Conservation (phyloP, 352 stramenopile genomes). For the Saprolegnia diclina region DNA sequence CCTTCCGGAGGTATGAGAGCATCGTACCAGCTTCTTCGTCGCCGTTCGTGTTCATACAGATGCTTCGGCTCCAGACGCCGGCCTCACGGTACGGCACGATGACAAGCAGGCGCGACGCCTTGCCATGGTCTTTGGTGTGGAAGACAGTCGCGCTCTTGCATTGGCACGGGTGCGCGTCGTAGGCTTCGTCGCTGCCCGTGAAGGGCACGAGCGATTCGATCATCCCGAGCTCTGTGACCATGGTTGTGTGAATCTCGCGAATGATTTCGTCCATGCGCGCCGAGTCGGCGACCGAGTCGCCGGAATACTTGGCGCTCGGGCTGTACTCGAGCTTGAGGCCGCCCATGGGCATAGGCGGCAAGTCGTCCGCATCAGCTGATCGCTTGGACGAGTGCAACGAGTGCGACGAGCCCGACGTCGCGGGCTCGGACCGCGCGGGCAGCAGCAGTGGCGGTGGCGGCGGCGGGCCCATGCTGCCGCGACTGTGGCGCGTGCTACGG, state of each 20-base stretch:
- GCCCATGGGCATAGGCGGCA: conserved; percentile 20
- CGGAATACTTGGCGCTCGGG: conserved; percentile 15
- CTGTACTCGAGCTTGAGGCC: conserved; percentile 24
- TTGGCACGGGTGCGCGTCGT: conserved; percentile 24
- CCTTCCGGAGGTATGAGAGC: conserved; percentile 75
- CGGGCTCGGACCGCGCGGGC: conserved; percentile 4
- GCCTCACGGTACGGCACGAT: conserved; percentile 81
- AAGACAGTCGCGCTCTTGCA: conserved; percentile 25
- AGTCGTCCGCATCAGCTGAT: neutral
- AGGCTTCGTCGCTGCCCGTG: conserved; percentile 10
- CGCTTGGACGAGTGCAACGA: neutral
- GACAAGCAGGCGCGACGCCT: conserved; percentile 43
- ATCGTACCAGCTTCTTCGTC: conserved; percentile 66
- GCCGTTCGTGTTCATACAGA: conserved; percentile 63
- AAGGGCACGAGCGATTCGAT: conserved; percentile 27
- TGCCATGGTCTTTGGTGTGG: conserved; percentile 21
- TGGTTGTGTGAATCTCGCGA: conserved; percentile 5
- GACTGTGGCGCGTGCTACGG: conserved; percentile 1
- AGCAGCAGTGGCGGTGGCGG: conserved; percentile 12
- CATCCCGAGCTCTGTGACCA: conserved; percentile 27
- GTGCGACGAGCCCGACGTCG: neutral
- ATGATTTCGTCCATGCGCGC: conserved; percentile 23
- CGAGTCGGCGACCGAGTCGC: conserved; percentile 15
- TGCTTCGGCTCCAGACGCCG: conserved; percentile 80
- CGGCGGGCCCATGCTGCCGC: neutral